phyloP scores from a whole-genome alignment of 2,329 filamentous ascomycete species.

The Fusarium goolgardi region DNA sequence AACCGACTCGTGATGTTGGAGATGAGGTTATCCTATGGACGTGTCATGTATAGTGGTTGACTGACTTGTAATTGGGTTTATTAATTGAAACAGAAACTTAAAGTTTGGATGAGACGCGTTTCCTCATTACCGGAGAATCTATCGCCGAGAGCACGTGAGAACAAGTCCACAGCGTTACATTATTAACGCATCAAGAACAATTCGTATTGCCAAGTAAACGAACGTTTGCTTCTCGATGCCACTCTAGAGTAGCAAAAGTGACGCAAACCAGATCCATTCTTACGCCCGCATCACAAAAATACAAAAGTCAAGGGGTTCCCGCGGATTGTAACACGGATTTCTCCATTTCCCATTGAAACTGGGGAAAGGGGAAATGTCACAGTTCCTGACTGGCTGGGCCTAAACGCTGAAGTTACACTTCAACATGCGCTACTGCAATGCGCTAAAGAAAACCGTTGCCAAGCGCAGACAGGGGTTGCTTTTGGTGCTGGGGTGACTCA shows the following conservation, averaged over 20 bases:
- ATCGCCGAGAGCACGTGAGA: too few relatives aligned
- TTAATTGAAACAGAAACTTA: neutral
- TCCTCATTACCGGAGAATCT: neutral
- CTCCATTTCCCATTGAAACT: neutral
- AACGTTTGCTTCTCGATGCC: neutral
- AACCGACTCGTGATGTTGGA: neutral
- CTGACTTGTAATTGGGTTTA: neutral
- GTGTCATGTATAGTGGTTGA: neutral
- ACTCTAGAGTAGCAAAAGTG: neutral
- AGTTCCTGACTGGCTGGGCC: neutral
- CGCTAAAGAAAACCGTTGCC: constrained; percentile 16
- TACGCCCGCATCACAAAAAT: constrained; percentile 3
- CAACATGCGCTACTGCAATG: neutral
- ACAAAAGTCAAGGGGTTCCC: neutral
- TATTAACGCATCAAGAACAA: neutral
- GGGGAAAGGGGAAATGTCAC: too few relatives aligned
- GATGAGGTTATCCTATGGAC: neutral
- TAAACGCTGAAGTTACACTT: constrained; percentile 7
- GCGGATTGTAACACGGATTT: neutral
- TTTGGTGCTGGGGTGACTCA: neutral
- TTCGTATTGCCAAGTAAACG: neutral
- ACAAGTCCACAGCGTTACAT: neutral
- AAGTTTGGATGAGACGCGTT: neutral
- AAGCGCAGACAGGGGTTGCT: constrained; percentile 5
- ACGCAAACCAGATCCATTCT: constrained; percentile 1